A percentile compares a stretch with the other conserved stretches of the same genome.
Evolutionary conservation across 768 basidiomycete species (phyloP).

Genomic region (Mycena indigotica): DNA sequence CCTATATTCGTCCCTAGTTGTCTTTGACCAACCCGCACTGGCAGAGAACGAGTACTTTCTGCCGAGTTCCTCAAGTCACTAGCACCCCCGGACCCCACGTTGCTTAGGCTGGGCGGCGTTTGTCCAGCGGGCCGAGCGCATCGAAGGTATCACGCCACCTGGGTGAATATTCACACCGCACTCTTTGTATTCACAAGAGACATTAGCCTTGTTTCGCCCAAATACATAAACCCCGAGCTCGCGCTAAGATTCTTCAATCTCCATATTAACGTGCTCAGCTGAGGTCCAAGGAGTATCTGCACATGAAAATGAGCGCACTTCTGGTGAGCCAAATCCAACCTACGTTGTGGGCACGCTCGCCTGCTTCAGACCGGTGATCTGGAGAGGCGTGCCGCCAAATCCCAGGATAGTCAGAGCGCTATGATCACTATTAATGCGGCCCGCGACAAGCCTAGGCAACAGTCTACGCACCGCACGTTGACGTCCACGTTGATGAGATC

Average conservation of each 20-base stretch:
- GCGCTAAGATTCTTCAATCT: no score
- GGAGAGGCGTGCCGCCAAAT: slow-evolving; percentile 48
- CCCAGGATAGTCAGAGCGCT: slow-evolving; percentile 33
- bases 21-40: not conserved
- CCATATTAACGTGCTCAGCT: no score
- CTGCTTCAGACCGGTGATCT: slow-evolving; percentile 65
- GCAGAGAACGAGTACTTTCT: no score
- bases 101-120: no score
- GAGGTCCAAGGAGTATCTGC: not conserved
- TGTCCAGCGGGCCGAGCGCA: no score
- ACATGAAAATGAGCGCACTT: not conserved
- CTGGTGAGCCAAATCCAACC: not conserved
- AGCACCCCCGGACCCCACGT: no score
- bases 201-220: no score
- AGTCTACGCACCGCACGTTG: slow-evolving; percentile 35
- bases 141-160: no score
- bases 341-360: slow-evolving; percentile 55
- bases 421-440: not conserved
- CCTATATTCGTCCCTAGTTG: not conserved
- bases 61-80: no score
- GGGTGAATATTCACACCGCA: no score
- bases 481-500: slow-evolving; percentile 49
- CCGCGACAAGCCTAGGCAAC: not conserved
- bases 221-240: no score
- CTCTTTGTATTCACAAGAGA: no score